phyloP scores from a whole-genome alignment of 2,329 filamentous ascomycete species.

The Botrytis byssoidea region DNA sequence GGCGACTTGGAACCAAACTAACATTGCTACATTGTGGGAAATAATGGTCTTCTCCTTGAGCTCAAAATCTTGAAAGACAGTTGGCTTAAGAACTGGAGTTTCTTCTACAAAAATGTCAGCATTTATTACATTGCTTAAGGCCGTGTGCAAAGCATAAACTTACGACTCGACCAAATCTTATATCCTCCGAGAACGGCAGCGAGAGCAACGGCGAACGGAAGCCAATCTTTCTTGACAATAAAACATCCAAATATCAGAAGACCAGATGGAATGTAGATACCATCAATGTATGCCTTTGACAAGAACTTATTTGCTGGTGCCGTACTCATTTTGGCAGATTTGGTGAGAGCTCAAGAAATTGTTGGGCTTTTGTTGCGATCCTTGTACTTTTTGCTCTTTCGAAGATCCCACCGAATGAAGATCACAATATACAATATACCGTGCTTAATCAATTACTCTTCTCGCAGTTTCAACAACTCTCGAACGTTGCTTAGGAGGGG shows the following conservation, averaged over 20 bases:
- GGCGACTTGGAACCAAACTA: constrained; percentile 33
- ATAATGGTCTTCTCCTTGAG: constrained; percentile 93
- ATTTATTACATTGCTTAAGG: neutral
- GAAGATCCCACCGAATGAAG: neutral
- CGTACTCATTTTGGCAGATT: constrained; percentile 18
- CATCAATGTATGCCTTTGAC: constrained; percentile 68
- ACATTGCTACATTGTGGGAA: constrained; percentile 98
- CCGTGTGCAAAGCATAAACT: constrained; percentile 40
- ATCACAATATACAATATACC: neutral
- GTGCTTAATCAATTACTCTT: neutral
- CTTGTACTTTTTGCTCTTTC: constrained; percentile 6
- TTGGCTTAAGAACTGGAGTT: constrained; percentile 82
- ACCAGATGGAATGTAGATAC: constrained; percentile 79
- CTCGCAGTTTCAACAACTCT: neutral
- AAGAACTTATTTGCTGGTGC: constrained; percentile 25
- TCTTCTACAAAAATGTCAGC: constrained; percentile 52
- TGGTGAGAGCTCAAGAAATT: constrained; percentile 24
- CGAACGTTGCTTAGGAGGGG: neutral
- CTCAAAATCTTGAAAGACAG: constrained; percentile 86
- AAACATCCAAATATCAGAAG: constrained; percentile 73
- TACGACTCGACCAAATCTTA: constrained; percentile 72
- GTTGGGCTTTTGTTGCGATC: constrained; percentile 22
- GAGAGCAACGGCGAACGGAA: constrained; percentile 66
- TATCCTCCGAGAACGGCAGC: constrained; percentile 65
- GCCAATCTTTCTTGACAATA: constrained; percentile 77